phyloP scores from a whole-genome alignment of 2,329 filamentous ascomycete genomes.

The Dactylellina parvicollis region DNA sequence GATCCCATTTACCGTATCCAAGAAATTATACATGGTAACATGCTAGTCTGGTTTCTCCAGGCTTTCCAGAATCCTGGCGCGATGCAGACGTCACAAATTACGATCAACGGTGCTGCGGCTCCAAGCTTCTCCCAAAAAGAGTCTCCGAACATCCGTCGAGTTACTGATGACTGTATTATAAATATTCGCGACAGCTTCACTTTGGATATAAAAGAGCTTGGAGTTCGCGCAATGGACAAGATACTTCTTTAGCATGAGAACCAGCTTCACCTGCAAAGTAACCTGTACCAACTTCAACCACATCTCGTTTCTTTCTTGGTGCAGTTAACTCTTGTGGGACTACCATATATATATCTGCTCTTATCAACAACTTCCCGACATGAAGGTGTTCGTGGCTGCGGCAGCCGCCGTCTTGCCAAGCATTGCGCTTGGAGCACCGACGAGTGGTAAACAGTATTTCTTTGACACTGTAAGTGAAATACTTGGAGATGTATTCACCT shows the following conservation, averaged over 20 bases:
- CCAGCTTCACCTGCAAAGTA: too few relatives aligned
- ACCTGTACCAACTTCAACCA: too few relatives aligned
- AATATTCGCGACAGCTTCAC: too few relatives aligned
- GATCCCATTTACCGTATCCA: background rate
- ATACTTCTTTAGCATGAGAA: too few relatives aligned
- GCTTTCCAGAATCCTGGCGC: background rate
- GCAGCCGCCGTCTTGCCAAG: slow-evolving; percentile 15
- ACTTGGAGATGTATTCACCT: background rate
- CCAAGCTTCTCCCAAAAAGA: background rate
- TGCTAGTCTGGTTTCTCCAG: background rate
- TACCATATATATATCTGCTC: background rate
- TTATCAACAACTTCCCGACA: background rate
- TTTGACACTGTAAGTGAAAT: slow-evolving; percentile 35
- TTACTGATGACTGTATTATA: background rate
- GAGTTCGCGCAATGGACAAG: too few relatives aligned
- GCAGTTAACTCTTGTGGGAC: too few relatives aligned
- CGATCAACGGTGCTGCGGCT: slow-evolving; percentile 34
- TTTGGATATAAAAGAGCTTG: too few relatives aligned
- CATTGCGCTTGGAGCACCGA: slow-evolving; percentile 16
- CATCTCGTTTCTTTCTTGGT: too few relatives aligned
- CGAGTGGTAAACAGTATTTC: slow-evolving; percentile 30
- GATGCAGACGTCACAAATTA: slow-evolving; percentile 38
- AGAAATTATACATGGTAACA: background rate
- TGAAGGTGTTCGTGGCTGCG: slow-evolving; percentile 20
- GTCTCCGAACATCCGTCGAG: background rate